A percentile compares a stretch with the other conserved stretches of the same genome.
Conservation (phyloP, 2,329 filamentous ascomycete genomes). For the Lecanicillium sp. region DNA sequence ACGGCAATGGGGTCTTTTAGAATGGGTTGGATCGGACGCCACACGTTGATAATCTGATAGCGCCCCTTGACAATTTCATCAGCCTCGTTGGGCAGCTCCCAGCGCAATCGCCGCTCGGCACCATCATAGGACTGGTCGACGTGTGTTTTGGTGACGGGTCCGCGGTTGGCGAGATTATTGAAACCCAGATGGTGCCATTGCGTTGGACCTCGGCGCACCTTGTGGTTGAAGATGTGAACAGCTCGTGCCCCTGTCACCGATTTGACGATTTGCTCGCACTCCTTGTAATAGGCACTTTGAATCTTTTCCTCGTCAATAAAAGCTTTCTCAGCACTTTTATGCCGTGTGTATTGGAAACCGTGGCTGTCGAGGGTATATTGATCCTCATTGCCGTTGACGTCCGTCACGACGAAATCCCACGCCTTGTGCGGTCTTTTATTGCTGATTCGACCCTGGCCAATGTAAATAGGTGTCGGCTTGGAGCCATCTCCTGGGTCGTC, state of each 20-base stretch:
- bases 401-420: conserved; percentile 35
- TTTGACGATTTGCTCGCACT: conserved; percentile 59
- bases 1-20: conserved; percentile 42
- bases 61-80: conserved; percentile 26
- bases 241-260: conserved; percentile 47
- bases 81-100: conserved; percentile 35
- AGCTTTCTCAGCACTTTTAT: conserved; percentile 19
- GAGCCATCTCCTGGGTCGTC: conserved; percentile 33
- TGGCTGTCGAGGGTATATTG: conserved; percentile 31
- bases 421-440: conserved; percentile 22
- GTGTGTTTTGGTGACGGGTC: conserved; percentile 26
- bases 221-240: conserved; percentile 67
- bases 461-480: conserved; percentile 27
- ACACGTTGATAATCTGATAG: conserved; percentile 46
- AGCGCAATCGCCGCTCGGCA: conserved; percentile 20
- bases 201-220: conserved; percentile 46
- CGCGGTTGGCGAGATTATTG: conserved; percentile 51
- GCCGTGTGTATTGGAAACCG: conserved; percentile 30
- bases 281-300: conserved; percentile 58
- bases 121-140: conserved; percentile 46
- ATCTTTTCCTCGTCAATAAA: conserved; percentile 50
- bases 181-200: conserved; percentile 60
- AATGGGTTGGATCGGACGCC: conserved; percentile 28
- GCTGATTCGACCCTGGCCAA: conserved; percentile 16
- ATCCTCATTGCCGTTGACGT: conserved; percentile 31